Evolutionary conservation across 179 eudicot genomes (phyloP), one percentile per base, ranked within the genome.

Genomic region (Amaranthus tricolor): DNA sequence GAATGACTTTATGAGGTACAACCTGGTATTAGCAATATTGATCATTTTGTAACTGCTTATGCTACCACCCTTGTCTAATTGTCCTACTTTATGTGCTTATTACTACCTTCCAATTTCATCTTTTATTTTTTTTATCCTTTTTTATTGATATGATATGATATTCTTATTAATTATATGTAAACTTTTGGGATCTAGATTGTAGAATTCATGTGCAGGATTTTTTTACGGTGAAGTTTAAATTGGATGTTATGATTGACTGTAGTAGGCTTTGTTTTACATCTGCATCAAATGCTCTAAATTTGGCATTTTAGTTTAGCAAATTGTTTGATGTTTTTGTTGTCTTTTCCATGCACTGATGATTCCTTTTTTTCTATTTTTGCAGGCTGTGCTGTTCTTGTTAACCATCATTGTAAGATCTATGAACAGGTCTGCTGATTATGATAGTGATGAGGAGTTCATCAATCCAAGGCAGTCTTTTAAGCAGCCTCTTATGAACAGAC

Each of bases 401-500:
- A 86, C 98, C 50, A 80, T 92, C 73, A 52, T 88, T 53, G 97
- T 92, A 19, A 89, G 93, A 83, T 92, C 95, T 45, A 84, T 90
- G 68, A 95, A 92, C 80, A 84, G 84, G 61, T 95, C 95, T 40
- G 89, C 84, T 63, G 95, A 92, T 58, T 92, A 95, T 77, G 98
- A 95, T 78, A 95, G 98, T 68, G 98, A 95, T 77, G 98, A 95
- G 68, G 98, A 95, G 82, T 88, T 82, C 77, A 88, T 92, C 73
- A 89, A 85, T 70, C 90, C 89, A 72, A 89, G 97, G 80, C 99
- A 90, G 81, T 85, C 92, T 76, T 80, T 81, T 63, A 85, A 93
- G 69, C 97, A 92, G 77, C 98, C 96, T 72, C 84, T 95, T 85
- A 85, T 92, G 75, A 89, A 81, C 81, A 86, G 89, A 77, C 87